Percentiles rank a stretch among this genome's conserved stretches.
Conservation (phyloP, 1,284 basidiomycete genomes). For the Mycosarcoma maydis region DNA sequence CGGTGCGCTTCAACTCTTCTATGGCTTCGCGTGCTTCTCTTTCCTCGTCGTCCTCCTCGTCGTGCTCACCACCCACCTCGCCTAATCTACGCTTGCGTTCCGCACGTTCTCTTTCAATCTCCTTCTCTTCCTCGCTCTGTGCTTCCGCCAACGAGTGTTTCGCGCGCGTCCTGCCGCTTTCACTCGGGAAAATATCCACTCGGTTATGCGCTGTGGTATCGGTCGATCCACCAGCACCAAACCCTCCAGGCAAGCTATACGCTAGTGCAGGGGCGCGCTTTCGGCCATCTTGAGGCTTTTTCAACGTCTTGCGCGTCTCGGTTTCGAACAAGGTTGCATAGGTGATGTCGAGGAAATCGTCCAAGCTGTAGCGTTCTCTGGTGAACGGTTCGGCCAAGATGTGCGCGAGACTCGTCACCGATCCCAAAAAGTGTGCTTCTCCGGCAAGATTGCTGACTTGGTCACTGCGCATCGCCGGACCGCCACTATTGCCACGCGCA, state of each 20-base stretch:
- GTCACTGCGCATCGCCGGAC: conserved; percentile 17
- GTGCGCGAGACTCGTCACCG: conserved; percentile 82
- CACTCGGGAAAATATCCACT: conserved; percentile 40
- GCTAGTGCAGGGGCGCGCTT: conserved; percentile 20
- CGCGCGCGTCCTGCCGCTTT: conserved; percentile 14
- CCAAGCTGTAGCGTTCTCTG: conserved; percentile 86
- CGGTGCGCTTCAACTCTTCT: conserved; percentile 33
- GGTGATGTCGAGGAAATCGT: conserved; percentile 96
- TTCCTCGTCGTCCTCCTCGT: conserved; percentile 31
- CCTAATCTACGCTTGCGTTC: conserved; percentile 31
- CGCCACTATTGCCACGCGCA: conserved; percentile 21
- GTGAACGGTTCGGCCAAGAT: conserved; percentile 93
- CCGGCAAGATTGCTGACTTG: conserved; percentile 37
- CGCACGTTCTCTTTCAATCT: conserved; percentile 19
- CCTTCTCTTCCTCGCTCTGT: conserved; percentile 26
- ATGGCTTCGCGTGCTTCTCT: conserved; percentile 41
- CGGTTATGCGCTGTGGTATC: conserved; percentile 16
- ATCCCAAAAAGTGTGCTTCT: conserved; percentile 81
- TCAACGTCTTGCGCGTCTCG: conserved; percentile 79
- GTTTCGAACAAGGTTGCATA: conserved; percentile 92
- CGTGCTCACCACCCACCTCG: conserved; percentile 9
- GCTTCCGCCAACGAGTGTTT: conserved; percentile 15
- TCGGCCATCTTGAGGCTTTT: conserved; percentile 5
- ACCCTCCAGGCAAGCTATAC: conserved; percentile 36
- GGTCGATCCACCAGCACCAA: conserved; percentile 32